These are phyloP conservation scores for Carnegiea gigantea DNA, from an alignment of 179 eudicot species.

Conservation along the genomic window DNA sequence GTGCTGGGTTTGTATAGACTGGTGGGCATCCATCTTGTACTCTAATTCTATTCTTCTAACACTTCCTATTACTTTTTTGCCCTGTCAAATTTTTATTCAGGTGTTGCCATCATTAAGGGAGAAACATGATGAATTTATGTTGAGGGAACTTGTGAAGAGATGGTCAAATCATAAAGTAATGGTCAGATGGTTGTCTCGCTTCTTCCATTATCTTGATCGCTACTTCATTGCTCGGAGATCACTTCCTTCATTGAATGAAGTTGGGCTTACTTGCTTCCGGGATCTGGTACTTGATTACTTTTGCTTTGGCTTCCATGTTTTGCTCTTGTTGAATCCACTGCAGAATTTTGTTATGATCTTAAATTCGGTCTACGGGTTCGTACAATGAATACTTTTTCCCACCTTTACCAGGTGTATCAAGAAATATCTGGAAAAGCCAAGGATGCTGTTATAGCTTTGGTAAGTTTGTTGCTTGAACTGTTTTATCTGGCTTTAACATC, in stretches of 20 bases:
- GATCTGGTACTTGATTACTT: conserved; percentile 42
- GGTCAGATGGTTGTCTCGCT: conserved; percentile 77
- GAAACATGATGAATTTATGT: conserved; percentile 75
- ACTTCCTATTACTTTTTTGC: neutral
- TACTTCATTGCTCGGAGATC: conserved; percentile 65
- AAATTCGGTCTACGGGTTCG: neutral
- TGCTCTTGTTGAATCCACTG: neutral
- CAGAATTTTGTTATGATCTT: neutral
- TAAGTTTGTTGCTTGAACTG: conserved; percentile 23
- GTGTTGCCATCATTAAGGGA: conserved; percentile 62
- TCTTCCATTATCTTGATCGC: conserved; percentile 75
- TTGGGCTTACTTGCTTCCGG: conserved; percentile 70
- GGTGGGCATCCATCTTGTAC: neutral
- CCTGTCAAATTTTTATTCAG: conserved; percentile 23
- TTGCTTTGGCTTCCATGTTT: neutral
- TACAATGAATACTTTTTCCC: neutral
- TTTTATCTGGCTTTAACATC: neutral
- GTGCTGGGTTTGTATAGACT: neutral
- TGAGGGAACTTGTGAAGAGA: conserved; percentile 71
- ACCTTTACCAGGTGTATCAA: conserved; percentile 45
- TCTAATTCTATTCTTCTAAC: neutral
- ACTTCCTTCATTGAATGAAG: conserved; percentile 57
- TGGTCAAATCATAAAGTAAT: conserved; percentile 76
- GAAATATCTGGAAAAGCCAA: conserved; percentile 47
- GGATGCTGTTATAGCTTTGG: conserved; percentile 58